Conservation (phyloP, 805 yeast species). For the Suhomyces sp. region DNA sequence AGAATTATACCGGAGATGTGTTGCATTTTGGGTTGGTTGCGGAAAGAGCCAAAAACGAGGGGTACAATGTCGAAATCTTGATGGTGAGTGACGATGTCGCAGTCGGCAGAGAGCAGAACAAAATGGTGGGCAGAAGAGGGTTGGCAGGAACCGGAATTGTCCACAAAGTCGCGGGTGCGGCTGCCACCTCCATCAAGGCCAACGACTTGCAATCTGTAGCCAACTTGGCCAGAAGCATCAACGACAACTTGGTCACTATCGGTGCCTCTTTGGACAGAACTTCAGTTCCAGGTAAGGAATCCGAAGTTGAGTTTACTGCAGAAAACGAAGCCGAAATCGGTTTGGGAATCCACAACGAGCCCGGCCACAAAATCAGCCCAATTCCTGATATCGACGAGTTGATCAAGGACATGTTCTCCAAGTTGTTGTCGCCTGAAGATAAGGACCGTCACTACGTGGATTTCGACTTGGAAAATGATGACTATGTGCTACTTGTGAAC, state of each 20-base stretch:
- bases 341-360: slow-evolving; percentile 95
- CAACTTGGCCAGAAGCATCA: slow-evolving; percentile 57
- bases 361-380: slow-evolving; percentile 68
- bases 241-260: slow-evolving; percentile 71
- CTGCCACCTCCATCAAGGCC: slow-evolving; percentile 41
- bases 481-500: slow-evolving; percentile 69
- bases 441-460: slow-evolving; percentile 78
- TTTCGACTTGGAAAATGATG: slow-evolving; percentile 56
- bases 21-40: slow-evolving; percentile 90
- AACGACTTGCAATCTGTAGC: slow-evolving; percentile 49
- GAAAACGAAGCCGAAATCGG: slow-evolving; percentile 81
- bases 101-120: slow-evolving; percentile 86
- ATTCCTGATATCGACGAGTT: slow-evolving; percentile 71
- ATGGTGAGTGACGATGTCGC: slow-evolving; percentile 91
- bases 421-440: slow-evolving; percentile 61
- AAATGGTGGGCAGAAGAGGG: slow-evolving; percentile 91
- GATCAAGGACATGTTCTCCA: slow-evolving; percentile 53
- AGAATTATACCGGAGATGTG: slow-evolving; percentile 93
- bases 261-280: slow-evolving; percentile 90
- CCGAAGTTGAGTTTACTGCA: slow-evolving; percentile 45
- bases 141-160: slow-evolving; percentile 87
- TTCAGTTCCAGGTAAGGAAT: slow-evolving; percentile 76
- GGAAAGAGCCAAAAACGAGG: slow-evolving; percentile 80
- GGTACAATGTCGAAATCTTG: slow-evolving; percentile 67
- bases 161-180: slow-evolving; percentile 83